Percentiles rank a stretch among this genome's conserved stretches.
phyloP scores from a whole-genome alignment of 2,329 filamentous ascomycete genomes.

The Trichoderma aggressivum region DNA sequence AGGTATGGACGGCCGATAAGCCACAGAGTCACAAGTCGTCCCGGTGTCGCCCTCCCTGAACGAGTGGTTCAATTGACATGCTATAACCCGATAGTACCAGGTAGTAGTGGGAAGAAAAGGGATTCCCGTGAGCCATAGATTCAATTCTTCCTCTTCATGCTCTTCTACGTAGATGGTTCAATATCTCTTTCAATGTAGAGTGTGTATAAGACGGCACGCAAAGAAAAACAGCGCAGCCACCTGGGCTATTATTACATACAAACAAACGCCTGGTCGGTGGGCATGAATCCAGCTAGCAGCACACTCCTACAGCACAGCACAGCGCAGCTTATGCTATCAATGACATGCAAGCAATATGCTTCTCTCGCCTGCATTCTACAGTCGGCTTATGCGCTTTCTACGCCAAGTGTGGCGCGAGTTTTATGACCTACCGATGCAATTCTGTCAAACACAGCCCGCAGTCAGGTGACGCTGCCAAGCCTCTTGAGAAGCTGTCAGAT shows the following conservation, averaged over 20 bases:
- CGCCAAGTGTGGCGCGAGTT: background rate
- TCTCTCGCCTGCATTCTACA: background rate
- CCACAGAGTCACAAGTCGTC: background rate
- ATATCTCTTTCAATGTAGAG: background rate
- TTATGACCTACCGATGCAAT: background rate
- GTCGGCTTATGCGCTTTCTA: background rate
- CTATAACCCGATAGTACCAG: background rate
- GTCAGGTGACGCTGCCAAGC: conserved; percentile 5
- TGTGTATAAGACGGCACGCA: background rate
- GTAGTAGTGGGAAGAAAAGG: background rate
- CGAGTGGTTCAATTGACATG: background rate
- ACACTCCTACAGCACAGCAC: background rate
- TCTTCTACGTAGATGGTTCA: background rate
- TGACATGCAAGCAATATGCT: background rate
- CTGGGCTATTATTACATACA: background rate
- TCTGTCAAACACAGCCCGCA: background rate
- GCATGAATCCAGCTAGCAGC: background rate
- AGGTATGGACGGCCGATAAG: background rate
- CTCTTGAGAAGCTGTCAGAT: background rate
- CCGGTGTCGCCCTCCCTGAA: background rate
- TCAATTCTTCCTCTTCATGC: background rate
- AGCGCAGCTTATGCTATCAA: background rate
- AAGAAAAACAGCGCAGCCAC: background rate
- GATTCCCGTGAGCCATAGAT: background rate
- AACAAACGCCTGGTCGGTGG: background rate